Evolutionary conservation across 2,329 filamentous ascomycete species (phyloP).

Genomic region (Trichophyton mentagrophytes): DNA sequence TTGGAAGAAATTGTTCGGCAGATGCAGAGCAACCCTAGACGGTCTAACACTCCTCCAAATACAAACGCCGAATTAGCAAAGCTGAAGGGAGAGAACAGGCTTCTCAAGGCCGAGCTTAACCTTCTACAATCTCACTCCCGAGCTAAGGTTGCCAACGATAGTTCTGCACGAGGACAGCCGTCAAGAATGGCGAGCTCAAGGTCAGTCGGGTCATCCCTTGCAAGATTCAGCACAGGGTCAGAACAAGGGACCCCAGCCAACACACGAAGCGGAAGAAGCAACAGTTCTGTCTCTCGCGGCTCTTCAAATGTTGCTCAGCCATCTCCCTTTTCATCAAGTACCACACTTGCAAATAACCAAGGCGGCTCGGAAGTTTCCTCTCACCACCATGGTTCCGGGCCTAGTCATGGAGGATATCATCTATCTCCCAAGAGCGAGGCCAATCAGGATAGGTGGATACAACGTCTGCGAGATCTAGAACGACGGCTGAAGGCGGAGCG

Average conservation of each 20-base stretch:
- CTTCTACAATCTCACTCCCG: conserved; percentile 56
- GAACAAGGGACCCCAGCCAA: conserved; percentile 13
- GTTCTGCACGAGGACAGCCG: conserved; percentile 18
- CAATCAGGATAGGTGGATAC: conserved; percentile 65
- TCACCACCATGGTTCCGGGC: conserved; percentile 11
- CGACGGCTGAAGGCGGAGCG: conserved; percentile 77
- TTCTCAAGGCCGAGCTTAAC: conserved; percentile 49
- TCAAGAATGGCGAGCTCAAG: background rate
- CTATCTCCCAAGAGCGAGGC: conserved; percentile 17
- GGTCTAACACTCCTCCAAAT: conserved; percentile 21
- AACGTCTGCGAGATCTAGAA: conserved; percentile 77
- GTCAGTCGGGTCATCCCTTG: background rate
- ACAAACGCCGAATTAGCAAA: conserved; percentile 44
- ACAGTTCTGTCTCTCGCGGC: conserved; percentile 18
- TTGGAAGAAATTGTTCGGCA: conserved; percentile 69
- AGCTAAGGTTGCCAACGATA: conserved; percentile 35
- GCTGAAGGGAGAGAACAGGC: conserved; percentile 47
- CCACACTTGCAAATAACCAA: conserved; percentile 19
- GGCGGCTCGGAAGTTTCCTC: background rate
- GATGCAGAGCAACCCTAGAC: conserved; percentile 27
- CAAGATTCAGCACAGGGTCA: conserved; percentile 8
- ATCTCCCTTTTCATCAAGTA: conserved; percentile 20
- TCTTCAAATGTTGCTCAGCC: conserved; percentile 24
- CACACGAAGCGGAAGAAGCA: conserved; percentile 19
- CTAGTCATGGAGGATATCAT: conserved; percentile 4